Base-by-base conservation (phyloP, 768 basidiomycete genomes). In the Pilatotrama ljubarskyi region DNA sequence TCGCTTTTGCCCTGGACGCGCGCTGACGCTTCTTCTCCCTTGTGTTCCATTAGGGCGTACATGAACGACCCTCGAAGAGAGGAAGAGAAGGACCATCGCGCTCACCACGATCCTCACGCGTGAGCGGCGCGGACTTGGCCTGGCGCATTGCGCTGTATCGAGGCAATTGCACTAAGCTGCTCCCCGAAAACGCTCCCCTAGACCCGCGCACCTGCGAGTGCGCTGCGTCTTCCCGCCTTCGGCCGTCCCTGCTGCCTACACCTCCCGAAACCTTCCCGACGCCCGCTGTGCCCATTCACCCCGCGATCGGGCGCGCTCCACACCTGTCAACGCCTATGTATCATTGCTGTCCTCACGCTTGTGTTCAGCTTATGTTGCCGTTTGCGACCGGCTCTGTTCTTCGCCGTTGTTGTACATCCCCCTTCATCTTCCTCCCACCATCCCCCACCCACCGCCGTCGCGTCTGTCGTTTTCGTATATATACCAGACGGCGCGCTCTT, bases 401-500 rank as follows among this genome's bases (percentile, higher is more conserved):
- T 57, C 36, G 11, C 18, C 3, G 15, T 51, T 58, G 56, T 58
- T 58, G 56, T 58, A 58, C 20, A 50, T 58, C 32, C 32, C 29
- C 29, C 29, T 32, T 32, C 29, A 32, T 4, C 10, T 22, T n/a
- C 15, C 40, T 22, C 26, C 15, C 40, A 13, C 22, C 52, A 9
- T 18, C 40, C 42, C 6, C 26, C 40, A 15, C 18, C 42, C 41
- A n/a, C 53, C 29, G 32, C 43, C 53, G 41, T 55, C 32, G 53
- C 53, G 41, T 44, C 42, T 43, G 43, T 32, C 35, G 20, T 37
- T 37, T 55, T 32, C n/a, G 26, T 47, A 32, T 47, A 41, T 58
- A 58, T 58, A 58, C 48, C 56, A 58, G 38, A 26, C 56, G 48
- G 48, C 38, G 55, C 41, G 26, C 29, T 32, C 55, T 40, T 56